Evolutionary conservation across 2,329 filamentous ascomycete species (phyloP), one percentile per base, ranked within the genome.

Genomic region (Cytospora leucostoma): DNA sequence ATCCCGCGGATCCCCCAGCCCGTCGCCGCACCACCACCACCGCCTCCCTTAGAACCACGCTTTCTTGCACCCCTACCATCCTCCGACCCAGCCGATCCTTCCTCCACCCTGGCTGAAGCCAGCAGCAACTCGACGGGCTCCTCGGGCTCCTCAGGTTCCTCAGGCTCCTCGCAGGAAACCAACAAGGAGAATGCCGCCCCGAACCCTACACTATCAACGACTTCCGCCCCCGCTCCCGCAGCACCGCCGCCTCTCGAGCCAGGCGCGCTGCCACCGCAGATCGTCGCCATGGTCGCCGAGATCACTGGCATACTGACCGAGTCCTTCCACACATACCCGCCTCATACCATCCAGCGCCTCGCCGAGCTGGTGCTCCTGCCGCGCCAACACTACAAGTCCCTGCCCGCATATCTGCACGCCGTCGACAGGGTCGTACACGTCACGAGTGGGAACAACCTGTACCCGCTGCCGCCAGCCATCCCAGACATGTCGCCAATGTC

Each of bases 291-390:
- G 72, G 77, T 92, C 54, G 73, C 76, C 64, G 84, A 84, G 63
- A 88, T 92, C 67, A 82, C 77, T 47, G 75, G 76, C 7, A 87
- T 88, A 17, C 80, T 97, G 47, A 80, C 77, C 56, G 81, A 80
- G 3, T 84, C 84, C 68, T 99, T 99, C 75, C 73, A 84, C 27
- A 79, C 81, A 3, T 85, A 90, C 69, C 94, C 95, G 1, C 95
- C 95, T 0, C 92, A 98, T 74, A 98, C 95, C 3, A 85, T 97
- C 66, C 95, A 99, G 77, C 90, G 95, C 47, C 84, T 99, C 27
- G 87, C 93, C 27, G 95, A 99, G 79, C 88, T 98, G 35, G 80
- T 97, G 5, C 81, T 96, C 40, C 77, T 82, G 33, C 95, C 95
- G 1, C 88, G 81, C 65, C 82, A 83, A 61, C 90, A 97, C 76